Base-by-base conservation (phyloP, 768 basidiomycete species). In the Pulveroboletus sp. region DNA sequence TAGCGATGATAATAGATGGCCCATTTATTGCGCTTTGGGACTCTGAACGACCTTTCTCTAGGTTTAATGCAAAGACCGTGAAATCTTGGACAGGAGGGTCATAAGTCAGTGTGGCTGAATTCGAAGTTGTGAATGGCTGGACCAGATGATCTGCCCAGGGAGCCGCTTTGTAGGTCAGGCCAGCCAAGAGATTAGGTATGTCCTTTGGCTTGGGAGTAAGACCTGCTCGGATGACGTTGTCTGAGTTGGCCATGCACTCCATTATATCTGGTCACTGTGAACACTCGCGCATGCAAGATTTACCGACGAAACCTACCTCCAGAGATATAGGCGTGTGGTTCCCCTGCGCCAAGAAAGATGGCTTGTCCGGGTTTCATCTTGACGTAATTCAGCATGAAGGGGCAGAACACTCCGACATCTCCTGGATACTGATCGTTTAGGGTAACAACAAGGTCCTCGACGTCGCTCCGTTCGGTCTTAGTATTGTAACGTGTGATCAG, bases 171-270 rank as follows among this genome's bases (percentile, higher is more conserved):
- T 98, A 99, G 9, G 93, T 97, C 51, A 98, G 78, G 55, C 88
- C 86, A 5, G 80, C 75, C 50, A 96, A 76, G 36, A 99, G 83
- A 55, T 95, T 97, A 10, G 85, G 83, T 30, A 99, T 84, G 66
- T 99, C 96, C 45, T 96, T 85, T 27, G 91, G 78, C 70, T 99
- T 99, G 2, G 96, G 95, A 0, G 96, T 99, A 34, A 99, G 82
- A 13, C 96, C 96, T 7, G 96, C 96, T 27, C 96, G 90, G 56
- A 99, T 94, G 68, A 99, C 96, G 67, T 98, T 98, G 73, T 99
- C 96, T 0, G 92, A 94, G 54, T 94, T 94, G 22, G 95, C 95
- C 94, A 98, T 98, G 73, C 93, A 95, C 64, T 98, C 96, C 63
- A 98, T 92, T 68, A 94, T 94, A 63, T 99, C 95, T 95, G 60